Evolutionary conservation across 768 basidiomycete genomes (phyloP), one percentile per base, ranked within the genome.

Genomic region (Boletus rufocinnamomeus): DNA sequence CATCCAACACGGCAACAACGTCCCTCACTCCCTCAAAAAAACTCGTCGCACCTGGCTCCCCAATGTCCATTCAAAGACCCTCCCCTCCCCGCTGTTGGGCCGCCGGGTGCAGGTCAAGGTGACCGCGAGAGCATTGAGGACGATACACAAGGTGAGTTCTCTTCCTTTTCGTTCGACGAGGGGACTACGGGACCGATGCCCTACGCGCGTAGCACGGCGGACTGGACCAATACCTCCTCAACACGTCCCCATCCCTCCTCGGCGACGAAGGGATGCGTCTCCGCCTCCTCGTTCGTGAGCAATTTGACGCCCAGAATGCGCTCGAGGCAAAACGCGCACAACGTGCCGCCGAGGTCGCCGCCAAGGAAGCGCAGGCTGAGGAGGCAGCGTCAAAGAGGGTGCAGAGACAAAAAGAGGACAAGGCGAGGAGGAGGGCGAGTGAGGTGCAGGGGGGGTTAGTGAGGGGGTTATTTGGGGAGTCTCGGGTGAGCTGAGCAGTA

Each of bases 1-100:
- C 54, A 91, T 86, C 65, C 87, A 86, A 66, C 85, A 85, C 63
- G 93, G 93, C 27, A 94, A 95, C 79, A 94, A 88, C 68, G 91
- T 95, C 49, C 92, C 93, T 0, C 88, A 92, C 73, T 94, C 93
- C 25, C 87, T 88, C 70, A 83, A 88, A 71, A 95, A 94, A 77
- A 94, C 94, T 27, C 86, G 89, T 50, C 80, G 93, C 41, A 82
- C 88, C 45, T 95, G 93, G 93, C 78, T 93, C 13, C 93, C 93
- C 37, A 95, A 95, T 73, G 81, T 93, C 25, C 92, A 94, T 63
- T 76, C 77, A 51, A 93, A 94, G 73, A 82, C 85, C 2, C 65
- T 94, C 46, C 81, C 76, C 62, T 93, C 89, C 14, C 86, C 89
- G 16, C 74, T 83, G 9, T 73, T 93, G 37, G 83, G 80, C 32